Evolutionary conservation across 75 land plant species (phyloP).

Genomic region (Sequoiadendron giganteum): DNA sequence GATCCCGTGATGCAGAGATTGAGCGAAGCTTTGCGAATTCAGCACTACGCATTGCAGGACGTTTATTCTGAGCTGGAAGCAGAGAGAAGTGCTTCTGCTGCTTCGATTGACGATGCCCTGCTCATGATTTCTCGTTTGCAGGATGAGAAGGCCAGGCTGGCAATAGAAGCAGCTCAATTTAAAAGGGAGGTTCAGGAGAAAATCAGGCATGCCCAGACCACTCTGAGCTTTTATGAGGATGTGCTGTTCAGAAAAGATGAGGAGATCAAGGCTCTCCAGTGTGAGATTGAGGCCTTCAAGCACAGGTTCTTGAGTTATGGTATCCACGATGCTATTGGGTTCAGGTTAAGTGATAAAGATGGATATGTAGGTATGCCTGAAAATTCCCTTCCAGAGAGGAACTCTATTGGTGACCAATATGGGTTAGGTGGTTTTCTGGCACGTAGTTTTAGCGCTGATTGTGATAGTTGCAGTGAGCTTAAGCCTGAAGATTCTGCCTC

Average conservation of each 20-base stretch:
- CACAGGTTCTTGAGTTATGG: not conserved
- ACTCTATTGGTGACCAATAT: not conserved
- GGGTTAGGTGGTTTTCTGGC: not conserved
- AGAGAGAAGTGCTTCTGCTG: slow-evolving; percentile 39
- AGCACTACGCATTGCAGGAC: slow-evolving; percentile 5
- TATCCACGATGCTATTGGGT: not conserved
- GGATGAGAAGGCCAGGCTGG: slow-evolving; percentile 34
- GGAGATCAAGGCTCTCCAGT: slow-evolving; percentile 1
- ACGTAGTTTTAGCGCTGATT: not conserved
- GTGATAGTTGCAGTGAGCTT: not conserved
- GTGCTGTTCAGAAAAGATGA: not conserved
- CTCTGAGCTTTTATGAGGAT: not conserved
- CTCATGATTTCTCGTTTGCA: slow-evolving; percentile 51
- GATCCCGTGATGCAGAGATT: not conserved
- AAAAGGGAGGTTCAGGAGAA: slow-evolving; percentile 28
- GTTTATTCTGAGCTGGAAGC: slow-evolving; percentile 28
- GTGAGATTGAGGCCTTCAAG: not conserved
- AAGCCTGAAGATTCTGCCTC: not conserved
- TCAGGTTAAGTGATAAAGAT: not conserved
- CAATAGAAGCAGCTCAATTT: slow-evolving; percentile 35
- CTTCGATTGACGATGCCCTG: slow-evolving; percentile 44
- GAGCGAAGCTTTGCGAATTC: slow-evolving; percentile 2
- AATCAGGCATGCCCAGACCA: slow-evolving; percentile 3
- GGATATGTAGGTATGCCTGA: not conserved
- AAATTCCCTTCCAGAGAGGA: not conserved